Percentiles rank a stretch among this genome's conserved stretches.
Conservation (phyloP, 192 early-diverging fungal genomes). For the Coemansia sp. region DNA sequence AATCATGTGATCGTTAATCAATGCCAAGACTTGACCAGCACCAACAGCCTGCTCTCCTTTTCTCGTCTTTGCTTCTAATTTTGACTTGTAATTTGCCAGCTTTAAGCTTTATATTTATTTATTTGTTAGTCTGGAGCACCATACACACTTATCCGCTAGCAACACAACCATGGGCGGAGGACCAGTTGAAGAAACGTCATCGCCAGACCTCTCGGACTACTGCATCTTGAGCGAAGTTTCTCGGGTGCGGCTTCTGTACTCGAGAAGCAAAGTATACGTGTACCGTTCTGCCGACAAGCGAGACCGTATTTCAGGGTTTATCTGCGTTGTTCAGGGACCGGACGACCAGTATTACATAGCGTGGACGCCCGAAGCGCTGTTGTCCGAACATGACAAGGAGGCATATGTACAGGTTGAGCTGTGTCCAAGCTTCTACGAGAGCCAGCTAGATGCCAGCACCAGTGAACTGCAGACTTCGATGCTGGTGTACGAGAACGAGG, state of each 20-base stretch:
- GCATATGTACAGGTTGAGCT: constrained; percentile 60
- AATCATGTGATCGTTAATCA: constrained; percentile 15
- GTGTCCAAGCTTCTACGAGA: constrained; percentile 47
- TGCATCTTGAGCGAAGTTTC: constrained; percentile 53
- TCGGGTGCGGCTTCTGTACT: constrained; percentile 59
- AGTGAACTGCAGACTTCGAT: constrained; percentile 13
- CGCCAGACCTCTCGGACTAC: constrained; percentile 52
- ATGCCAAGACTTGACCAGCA: constrained; percentile 26
- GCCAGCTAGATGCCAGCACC: background rate
- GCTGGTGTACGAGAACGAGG: constrained; percentile 34
- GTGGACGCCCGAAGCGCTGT: constrained; percentile 70
- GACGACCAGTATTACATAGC: constrained; percentile 61
- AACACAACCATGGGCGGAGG: constrained; percentile 44
- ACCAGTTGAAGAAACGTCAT: constrained; percentile 36
- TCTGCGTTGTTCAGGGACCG: constrained; percentile 65
- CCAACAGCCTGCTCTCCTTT: background rate
- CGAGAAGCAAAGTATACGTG: constrained; percentile 71
- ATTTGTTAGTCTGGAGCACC: background rate
- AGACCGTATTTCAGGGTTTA: constrained; percentile 67
- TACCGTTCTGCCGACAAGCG: constrained; percentile 61
- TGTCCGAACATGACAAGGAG: constrained; percentile 62
- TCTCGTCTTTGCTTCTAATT: background rate
- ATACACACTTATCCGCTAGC: background rate
- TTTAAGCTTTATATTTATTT: background rate
- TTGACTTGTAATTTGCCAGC: background rate